Percentiles rank a stretch among this genome's conserved stretches.
Conservation (phyloP, 1,284 basidiomycete genomes). For the Sporisorium graminicola region DNA sequence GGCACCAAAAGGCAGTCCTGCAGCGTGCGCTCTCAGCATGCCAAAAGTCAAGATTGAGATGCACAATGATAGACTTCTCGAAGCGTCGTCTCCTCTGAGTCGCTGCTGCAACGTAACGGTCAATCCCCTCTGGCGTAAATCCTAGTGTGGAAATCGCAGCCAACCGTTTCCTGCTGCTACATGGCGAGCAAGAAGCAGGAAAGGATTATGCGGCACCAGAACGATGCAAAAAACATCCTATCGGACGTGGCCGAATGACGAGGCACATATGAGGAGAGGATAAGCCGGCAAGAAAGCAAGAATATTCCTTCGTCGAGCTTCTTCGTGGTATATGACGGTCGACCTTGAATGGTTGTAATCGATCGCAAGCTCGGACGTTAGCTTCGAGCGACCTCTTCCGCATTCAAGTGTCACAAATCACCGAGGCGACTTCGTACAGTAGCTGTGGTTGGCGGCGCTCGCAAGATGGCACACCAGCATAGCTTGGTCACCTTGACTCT, state of each 20-base stretch:
- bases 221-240: background rate
- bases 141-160: slow-evolving; percentile 7
- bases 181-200: background rate
- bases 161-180: background rate
- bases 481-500: background rate
- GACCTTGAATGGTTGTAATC: slow-evolving; percentile 12
- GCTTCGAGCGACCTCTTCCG: background rate
- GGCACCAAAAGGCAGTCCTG: background rate
- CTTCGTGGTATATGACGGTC: background rate
- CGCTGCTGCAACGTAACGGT: slow-evolving; percentile 13
- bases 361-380: slow-evolving; percentile 19
- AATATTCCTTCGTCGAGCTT: slow-evolving; percentile 16
- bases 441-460: background rate
- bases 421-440: slow-evolving; percentile 16
- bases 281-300: slow-evolving; percentile 7
- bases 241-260: slow-evolving; percentile 19
- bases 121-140: slow-evolving; percentile 9
- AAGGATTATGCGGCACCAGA: slow-evolving; percentile 16
- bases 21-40: background rate
- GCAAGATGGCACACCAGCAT: background rate
- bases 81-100: slow-evolving; percentile 20
- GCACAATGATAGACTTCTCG: slow-evolving; percentile 36
- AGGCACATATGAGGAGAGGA: background rate
- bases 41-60: slow-evolving; percentile 12
- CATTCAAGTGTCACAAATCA: background rate